A percentile compares a stretch with the other conserved stretches of the same genome.
phyloP scores from a whole-genome alignment of 148 eudicot species.

The Spergularia bocconei region DNA sequence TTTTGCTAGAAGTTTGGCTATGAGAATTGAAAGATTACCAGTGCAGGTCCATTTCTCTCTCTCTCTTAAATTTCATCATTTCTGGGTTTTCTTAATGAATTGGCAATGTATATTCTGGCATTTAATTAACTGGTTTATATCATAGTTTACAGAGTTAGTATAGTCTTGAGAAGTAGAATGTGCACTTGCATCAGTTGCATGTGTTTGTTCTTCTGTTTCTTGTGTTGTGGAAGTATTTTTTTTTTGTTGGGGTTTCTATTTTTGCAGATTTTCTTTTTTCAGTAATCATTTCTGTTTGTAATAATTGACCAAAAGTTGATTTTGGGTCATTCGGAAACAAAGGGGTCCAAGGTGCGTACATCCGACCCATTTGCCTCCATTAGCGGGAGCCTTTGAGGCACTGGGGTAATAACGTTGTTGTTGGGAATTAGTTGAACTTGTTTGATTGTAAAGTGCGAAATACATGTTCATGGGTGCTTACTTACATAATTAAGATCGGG shows the following conservation, averaged over 20 bases:
- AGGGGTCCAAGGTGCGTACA: too few species aligned
- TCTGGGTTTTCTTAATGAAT: neutral
- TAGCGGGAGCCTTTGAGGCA: too few species aligned
- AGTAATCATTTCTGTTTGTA: too few species aligned
- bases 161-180: neutral
- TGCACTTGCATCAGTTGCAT: neutral
- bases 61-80: neutral
- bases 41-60: slow-evolving; percentile 43
- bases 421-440: neutral
- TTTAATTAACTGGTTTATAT: too few species aligned
- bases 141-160: neutral
- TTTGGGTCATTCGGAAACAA: too few species aligned
- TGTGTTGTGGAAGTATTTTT: neutral
- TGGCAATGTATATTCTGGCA: too few species aligned
- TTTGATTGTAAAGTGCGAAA: neutral
- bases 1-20: slow-evolving; percentile 68
- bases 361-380: too few species aligned
- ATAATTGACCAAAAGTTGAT: too few species aligned
- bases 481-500: too few species aligned
- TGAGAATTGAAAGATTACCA: slow-evolving; percentile 68
- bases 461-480: neutral
- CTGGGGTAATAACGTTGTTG: too few species aligned
- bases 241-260: neutral
- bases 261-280: too few species aligned
- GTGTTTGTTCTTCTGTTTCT: neutral